Conservation (phyloP, 2,329 filamentous ascomycete species). For the Aaosphaeria arxii region DNA sequence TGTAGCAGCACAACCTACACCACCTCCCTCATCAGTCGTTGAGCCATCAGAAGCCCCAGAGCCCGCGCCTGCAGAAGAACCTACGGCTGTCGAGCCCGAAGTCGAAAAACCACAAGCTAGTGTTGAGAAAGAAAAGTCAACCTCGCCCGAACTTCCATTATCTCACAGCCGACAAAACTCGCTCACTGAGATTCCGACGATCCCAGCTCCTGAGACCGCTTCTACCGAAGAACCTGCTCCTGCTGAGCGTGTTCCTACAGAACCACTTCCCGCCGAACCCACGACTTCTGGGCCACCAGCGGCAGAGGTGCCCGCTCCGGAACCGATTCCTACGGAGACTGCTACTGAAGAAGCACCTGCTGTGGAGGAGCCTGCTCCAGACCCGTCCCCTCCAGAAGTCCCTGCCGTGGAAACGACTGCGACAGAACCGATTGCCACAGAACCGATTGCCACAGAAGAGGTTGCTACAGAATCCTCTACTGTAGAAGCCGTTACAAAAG, state of each 20-base stretch:
- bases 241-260: too few species aligned
- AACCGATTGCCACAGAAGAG: background rate
- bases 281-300: background rate
- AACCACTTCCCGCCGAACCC: background rate
- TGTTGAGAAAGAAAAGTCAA: slow-evolving; percentile 29
- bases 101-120: background rate
- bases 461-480: background rate
- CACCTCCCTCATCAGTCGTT: too few species aligned
- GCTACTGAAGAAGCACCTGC: background rate
- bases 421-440: background rate
- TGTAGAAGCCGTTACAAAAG: background rate
- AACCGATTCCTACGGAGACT: background rate
- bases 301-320: background rate
- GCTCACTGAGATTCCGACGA: slow-evolving; percentile 20
- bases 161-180: slow-evolving; percentile 40
- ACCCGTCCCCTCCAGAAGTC: background rate
- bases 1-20: too few species aligned
- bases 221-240: background rate
- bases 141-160: slow-evolving; percentile 44
- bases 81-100: slow-evolving; percentile 3
- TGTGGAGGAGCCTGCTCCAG: background rate
- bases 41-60: background rate
- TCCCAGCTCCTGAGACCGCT: slow-evolving; percentile 2
- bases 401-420: background rate
- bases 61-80: slow-evolving; percentile 2